These are phyloP conservation scores for Oenanthe sinensis DNA, from an alignment of 129 eudicot species.

Conservation along the genomic window DNA sequence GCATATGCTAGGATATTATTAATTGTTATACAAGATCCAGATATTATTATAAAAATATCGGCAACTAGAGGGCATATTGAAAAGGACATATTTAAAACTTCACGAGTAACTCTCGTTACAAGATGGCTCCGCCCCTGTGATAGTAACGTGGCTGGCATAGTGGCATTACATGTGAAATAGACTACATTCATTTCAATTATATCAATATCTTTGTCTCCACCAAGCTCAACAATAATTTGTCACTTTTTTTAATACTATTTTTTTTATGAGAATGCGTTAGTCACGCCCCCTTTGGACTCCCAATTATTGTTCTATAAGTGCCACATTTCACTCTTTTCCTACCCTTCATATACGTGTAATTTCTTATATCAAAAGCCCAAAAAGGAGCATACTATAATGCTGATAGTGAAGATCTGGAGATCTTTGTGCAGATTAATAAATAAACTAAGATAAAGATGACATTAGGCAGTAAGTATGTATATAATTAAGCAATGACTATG, in stretches of 20 bases:
- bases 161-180: slow-evolving; percentile 1
- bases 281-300: not conserved
- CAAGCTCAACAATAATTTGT: not conserved
- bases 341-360: not conserved
- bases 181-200: not conserved
- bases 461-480: not conserved
- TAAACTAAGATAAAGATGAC: not conserved
- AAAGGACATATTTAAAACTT: not conserved
- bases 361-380: not conserved
- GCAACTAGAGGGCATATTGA: not conserved
- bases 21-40: not conserved
- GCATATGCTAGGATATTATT: not conserved
- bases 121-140: not conserved
- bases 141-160: slow-evolving; percentile 3
- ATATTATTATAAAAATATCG: not conserved
- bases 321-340: not conserved
- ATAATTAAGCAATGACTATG: not conserved
- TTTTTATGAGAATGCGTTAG: not conserved
- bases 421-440: not conserved
- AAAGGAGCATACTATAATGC: not conserved
- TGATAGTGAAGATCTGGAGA: not conserved
- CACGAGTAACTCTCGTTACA: not conserved
- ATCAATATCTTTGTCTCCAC: not conserved
- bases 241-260: not conserved
- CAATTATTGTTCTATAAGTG: not conserved